Base-by-base conservation (phyloP, 306 rosid species). In the Trifolium pratense region DNA sequence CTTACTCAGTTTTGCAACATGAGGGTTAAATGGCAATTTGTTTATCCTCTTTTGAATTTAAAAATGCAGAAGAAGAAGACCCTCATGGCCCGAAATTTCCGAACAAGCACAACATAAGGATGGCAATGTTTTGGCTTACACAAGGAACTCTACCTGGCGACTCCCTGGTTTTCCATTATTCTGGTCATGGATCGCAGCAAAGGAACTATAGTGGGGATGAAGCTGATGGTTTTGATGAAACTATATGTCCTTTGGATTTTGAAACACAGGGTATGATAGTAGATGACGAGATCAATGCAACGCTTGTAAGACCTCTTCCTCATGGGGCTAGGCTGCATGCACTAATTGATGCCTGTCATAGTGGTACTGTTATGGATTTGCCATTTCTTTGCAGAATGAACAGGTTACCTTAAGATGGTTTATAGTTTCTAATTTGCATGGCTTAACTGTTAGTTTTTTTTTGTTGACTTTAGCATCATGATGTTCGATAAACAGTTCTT, bases 261-360 rank as follows among this genome's bases (percentile, higher is more conserved):
- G 96, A 88, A 87, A 95, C 97, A 45, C 99, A 95, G 91, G 99
- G 99, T 60, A 91, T 91, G 99, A 95, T 95, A 67, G 93, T 95
- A 75, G 99, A 95, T 75, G 97, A 95, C 74, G 99, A 95, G 86
- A 91, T 95, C 76, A 95, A 95, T 78, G 66, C 78, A 20, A 52
- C 92, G 5, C 83, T 95, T 69, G 97, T 95, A 53, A 90, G 77
- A 80, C 95, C 99, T 68, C 80, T 95, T 71, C 89, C 97, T 73
- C 95, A 16, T 5, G 99, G 97, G 13, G 99, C 73, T 69, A 95
- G 77, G 91, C 89, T 95, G 75, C 99, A 91, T 79, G 99, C 99
- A 61, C 83, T 95, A 63, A 86, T 95, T 73, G 99, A 95, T 86
- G 86, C 99, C 59, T 91, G 97, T 68, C 99, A 95, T 70, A 95